These are phyloP conservation scores for Neocallimastix lanati DNA, from an alignment of 192 early-diverging fungal species.

Conservation along the genomic window DNA sequence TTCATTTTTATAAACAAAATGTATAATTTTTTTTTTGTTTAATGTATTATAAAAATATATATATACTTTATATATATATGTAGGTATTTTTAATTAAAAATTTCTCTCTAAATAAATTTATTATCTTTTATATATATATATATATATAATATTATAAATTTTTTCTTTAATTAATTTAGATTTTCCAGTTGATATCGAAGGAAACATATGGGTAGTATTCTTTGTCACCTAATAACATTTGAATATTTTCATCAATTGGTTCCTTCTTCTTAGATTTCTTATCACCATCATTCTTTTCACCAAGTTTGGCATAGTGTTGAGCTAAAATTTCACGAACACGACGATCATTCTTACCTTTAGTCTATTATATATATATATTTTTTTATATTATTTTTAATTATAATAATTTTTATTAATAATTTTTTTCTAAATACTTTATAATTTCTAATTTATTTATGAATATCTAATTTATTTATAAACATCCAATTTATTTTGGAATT, in stretches of 20 bases:
- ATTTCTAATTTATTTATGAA: too few species aligned
- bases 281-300: conserved; percentile 16
- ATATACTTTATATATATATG: too few species aligned
- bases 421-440: too few species aligned
- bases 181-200: conserved; percentile 43
- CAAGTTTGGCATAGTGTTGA: conserved; percentile 66
- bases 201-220: conserved; percentile 81
- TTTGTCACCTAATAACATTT: conserved; percentile 55
- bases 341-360: conserved; percentile 59
- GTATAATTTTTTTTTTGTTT: too few species aligned
- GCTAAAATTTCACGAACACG: conserved; percentile 63
- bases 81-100: not conserved
- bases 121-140: not conserved
- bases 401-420: too few species aligned
- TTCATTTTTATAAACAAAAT: too few species aligned
- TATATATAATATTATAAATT: not conserved
- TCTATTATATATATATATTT: conserved; percentile 8
- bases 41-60: too few species aligned
- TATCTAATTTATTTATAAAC: too few species aligned
- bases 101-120: not conserved
- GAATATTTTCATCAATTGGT: conserved; percentile 68
- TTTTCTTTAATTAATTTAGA: not conserved
- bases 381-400: conserved; percentile 1
- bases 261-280: conserved; percentile 14
- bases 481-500: too few species aligned